These are phyloP conservation scores for Candida jianshihensis DNA, from an alignment of 805 yeast species.

Conservation along the genomic window DNA sequence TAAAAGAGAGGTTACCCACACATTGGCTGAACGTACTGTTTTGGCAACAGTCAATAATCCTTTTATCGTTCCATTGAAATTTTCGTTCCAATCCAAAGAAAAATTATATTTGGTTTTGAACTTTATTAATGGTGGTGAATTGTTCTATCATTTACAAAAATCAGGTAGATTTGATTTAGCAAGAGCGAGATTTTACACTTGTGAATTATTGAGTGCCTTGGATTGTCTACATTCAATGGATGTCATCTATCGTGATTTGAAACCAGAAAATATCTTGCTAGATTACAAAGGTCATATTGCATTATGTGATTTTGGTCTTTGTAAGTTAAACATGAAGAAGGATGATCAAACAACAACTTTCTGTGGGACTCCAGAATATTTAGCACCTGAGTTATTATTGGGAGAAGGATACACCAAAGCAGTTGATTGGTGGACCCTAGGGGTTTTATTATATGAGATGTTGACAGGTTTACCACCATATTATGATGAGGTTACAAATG, in stretches of 20 bases:
- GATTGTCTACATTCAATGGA: constrained; percentile 87
- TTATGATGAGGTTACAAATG: constrained; percentile 87
- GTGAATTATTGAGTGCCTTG: constrained; percentile 87
- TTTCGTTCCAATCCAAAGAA: constrained; percentile 95
- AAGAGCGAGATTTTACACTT: constrained; percentile 87
- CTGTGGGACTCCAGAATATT: constrained; percentile 97
- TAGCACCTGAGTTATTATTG: constrained; percentile 88
- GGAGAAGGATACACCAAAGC: constrained; percentile 93
- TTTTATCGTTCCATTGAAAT: constrained; percentile 92
- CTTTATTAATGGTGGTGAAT: constrained; percentile 94
- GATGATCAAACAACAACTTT: constrained; percentile 87
- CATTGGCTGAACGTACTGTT: constrained; percentile 93
- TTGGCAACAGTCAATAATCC: constrained; percentile 90
- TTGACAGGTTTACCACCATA: constrained; percentile 95
- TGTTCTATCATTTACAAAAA: constrained; percentile 88
- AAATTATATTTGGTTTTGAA: constrained; percentile 85
- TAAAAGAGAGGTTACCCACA: constrained; percentile 91
- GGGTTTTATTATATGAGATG: constrained; percentile 92
- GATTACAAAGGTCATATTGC: constrained; percentile 99
- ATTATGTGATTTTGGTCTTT: constrained; percentile 92
- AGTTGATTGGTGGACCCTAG: constrained; percentile 99
- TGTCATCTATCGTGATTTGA: constrained; percentile 90
- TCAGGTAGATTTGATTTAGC: constrained; percentile 86
- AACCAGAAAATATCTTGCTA: constrained; percentile 90
- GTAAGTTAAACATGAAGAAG: constrained; percentile 90